A percentile compares a stretch with the other conserved stretches of the same genome.
These are phyloP conservation scores for Acacia concinna DNA, from an alignment of 331 rosid species.

Conservation along the genomic window DNA sequence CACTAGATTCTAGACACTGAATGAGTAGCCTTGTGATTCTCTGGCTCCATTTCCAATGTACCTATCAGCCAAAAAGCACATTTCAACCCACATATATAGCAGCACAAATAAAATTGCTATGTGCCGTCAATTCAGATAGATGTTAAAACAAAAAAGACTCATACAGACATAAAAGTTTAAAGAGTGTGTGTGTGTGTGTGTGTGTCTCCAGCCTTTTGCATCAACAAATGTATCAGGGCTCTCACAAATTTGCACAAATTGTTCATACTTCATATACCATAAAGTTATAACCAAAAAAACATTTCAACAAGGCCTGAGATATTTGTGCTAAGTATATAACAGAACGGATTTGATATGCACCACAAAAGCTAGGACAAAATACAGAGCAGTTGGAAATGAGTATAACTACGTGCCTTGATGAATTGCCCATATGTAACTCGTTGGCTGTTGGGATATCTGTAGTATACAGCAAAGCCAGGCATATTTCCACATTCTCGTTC, in stretches of 20 bases:
- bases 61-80: conserved; percentile 52
- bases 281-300: not conserved
- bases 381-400: conserved; percentile 23
- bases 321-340: not conserved
- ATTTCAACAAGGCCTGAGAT: not conserved
- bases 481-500: conserved; percentile 98
- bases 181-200: too few species aligned
- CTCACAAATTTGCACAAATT: not conserved
- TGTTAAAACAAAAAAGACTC: not conserved
- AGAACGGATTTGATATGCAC: conserved; percentile 8
- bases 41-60: conserved; percentile 99
- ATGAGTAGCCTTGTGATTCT: conserved; percentile 86
- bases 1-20: conserved; percentile 92
- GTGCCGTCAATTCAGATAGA: not conserved
- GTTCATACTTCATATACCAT: not conserved
- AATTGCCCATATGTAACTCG: conserved; percentile 93
- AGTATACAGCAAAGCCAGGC: conserved; percentile 99
- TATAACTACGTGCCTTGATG: conserved; percentile 80
- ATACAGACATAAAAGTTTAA: not conserved
- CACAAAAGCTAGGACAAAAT: conserved; percentile 23
- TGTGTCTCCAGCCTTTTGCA: not conserved
- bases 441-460: conserved; percentile 91
- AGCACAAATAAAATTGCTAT: not conserved
- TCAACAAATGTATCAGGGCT: not conserved
- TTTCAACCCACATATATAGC: not conserved